These are phyloP conservation scores for Juglanconis sp. DNA, from an alignment of 2,329 filamentous ascomycete species.

Conservation along the genomic window DNA sequence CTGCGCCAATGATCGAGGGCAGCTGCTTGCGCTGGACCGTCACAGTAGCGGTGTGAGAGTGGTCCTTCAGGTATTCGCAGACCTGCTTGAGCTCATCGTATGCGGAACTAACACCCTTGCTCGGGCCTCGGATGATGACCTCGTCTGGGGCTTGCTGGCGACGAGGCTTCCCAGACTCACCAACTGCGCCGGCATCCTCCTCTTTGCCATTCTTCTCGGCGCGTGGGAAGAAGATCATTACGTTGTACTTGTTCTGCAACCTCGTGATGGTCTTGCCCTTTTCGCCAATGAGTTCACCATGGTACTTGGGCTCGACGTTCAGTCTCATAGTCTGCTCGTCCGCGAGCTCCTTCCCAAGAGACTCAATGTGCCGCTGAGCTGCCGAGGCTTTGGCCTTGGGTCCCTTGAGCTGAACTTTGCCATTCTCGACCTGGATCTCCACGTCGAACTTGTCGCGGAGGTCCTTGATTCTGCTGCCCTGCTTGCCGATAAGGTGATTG, in stretches of 20 bases:
- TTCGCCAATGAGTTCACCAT: constrained; percentile 88
- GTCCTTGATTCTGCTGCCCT: constrained; percentile 64
- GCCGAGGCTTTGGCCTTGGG: constrained; percentile 91
- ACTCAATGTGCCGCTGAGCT: constrained; percentile 77
- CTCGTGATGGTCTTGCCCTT: constrained; percentile 86
- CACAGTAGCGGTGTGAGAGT: constrained; percentile 75
- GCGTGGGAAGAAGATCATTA: constrained; percentile 90
- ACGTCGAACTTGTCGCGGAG: constrained; percentile 66
- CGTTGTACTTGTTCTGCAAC: constrained; percentile 87
- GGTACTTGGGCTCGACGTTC: constrained; percentile 91
- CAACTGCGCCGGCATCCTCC: constrained; percentile 70
- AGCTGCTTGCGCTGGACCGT: constrained; percentile 88
- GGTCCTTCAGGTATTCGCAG: constrained; percentile 85
- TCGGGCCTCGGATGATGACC: constrained; percentile 85
- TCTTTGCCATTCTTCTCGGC: constrained; percentile 62
- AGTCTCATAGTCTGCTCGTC: constrained; percentile 85
- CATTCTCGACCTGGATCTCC: constrained; percentile 85
- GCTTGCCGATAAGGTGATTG: constrained; percentile 74
- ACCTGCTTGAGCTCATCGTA: constrained; percentile 87
- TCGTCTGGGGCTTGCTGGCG: constrained; percentile 80
- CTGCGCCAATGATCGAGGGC: constrained; percentile 88
- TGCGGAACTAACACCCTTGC: constrained; percentile 87
- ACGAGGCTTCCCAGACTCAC: constrained; percentile 63
- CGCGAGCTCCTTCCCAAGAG: constrained; percentile 76
- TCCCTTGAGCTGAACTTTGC: constrained; percentile 92